Conservation (phyloP, 2,329 filamentous ascomycete species). For the Aspergillus terreus region DNA sequence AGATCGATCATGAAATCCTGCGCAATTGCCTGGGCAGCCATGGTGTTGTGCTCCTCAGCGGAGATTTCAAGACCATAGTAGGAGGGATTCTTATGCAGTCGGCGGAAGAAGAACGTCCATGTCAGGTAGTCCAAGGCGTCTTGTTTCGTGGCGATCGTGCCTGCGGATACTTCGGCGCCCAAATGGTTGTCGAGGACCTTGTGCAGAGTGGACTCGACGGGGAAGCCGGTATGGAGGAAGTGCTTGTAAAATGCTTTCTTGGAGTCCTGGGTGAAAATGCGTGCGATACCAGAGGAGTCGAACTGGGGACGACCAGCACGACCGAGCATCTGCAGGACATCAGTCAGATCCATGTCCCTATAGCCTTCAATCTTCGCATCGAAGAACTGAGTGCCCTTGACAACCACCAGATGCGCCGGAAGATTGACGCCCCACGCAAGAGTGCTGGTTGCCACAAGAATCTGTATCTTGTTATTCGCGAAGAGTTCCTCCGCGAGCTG, state of each 20-base stretch:
- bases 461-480: slow-evolving; percentile 95
- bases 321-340: slow-evolving; percentile 96
- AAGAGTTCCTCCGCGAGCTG: slow-evolving; percentile 92
- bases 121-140: slow-evolving; percentile 96
- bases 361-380: slow-evolving; percentile 97
- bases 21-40: slow-evolving; percentile 77
- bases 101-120: slow-evolving; percentile 99
- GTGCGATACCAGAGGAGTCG: slow-evolving; percentile 89
- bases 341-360: slow-evolving; percentile 97
- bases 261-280: slow-evolving; percentile 94
- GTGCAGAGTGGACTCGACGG: slow-evolving; percentile 92
- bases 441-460: slow-evolving; percentile 91
- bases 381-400: slow-evolving; percentile 97
- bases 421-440: slow-evolving; percentile 98
- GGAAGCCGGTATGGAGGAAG: slow-evolving; percentile 96
- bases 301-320: slow-evolving; percentile 95
- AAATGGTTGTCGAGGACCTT: slow-evolving; percentile 97
- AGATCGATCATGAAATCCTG: slow-evolving; percentile 94
- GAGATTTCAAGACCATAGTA: slow-evolving; percentile 96
- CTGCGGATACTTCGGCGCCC: slow-evolving; percentile 88
- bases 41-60: slow-evolving; percentile 84
- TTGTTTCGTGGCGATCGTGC: slow-evolving; percentile 89
- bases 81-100: slow-evolving; percentile 95
- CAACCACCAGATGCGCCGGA: slow-evolving; percentile 92
- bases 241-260: slow-evolving; percentile 99